phyloP scores from a whole-genome alignment of 2,329 filamentous ascomycete species.

The Eurotiales sp. region DNA sequence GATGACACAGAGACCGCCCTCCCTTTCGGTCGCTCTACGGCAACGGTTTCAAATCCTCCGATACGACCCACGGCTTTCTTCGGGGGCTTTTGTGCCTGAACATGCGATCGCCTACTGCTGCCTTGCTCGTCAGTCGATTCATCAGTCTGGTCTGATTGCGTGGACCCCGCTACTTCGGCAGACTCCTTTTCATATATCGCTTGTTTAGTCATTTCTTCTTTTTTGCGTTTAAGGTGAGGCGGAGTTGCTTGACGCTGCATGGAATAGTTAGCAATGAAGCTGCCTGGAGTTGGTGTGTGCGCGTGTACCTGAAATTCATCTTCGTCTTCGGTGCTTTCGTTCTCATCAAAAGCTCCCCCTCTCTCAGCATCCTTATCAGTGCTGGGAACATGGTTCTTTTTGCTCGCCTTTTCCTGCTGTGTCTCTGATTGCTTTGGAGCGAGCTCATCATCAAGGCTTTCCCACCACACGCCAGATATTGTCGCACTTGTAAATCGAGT shows the following conservation, averaged over 20 bases:
- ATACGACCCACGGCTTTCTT: conserved; percentile 18
- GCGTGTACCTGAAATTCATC: conserved; percentile 37
- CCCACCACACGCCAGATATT: conserved; percentile 33
- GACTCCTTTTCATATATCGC: not conserved
- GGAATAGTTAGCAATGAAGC: conserved; percentile 9
- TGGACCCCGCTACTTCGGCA: not conserved
- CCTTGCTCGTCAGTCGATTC: conserved; percentile 2
- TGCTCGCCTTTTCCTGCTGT: not conserved
- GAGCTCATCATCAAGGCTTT: conserved; percentile 17
- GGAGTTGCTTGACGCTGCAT: conserved; percentile 35
- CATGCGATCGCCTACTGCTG: not conserved
- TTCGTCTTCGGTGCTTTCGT: conserved; percentile 25
- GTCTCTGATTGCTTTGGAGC: not conserved
- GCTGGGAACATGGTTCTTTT: not conserved
- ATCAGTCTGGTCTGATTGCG: conserved; percentile 6
- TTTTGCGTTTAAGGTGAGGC: conserved; percentile 23
- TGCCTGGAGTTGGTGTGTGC: not conserved
- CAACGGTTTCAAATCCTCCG: conserved; percentile 9
- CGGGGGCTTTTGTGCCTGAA: conserved; percentile 10
- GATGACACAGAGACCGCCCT: conserved; percentile 11
- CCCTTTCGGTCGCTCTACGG: not conserved
- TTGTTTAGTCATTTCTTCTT: not conserved
- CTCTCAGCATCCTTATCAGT: not conserved
- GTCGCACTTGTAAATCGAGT: not conserved
- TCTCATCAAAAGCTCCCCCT: not conserved